Evolutionary conservation across 768 basidiomycete species (phyloP).

Genomic region (Boletus rubroflammeus): DNA sequence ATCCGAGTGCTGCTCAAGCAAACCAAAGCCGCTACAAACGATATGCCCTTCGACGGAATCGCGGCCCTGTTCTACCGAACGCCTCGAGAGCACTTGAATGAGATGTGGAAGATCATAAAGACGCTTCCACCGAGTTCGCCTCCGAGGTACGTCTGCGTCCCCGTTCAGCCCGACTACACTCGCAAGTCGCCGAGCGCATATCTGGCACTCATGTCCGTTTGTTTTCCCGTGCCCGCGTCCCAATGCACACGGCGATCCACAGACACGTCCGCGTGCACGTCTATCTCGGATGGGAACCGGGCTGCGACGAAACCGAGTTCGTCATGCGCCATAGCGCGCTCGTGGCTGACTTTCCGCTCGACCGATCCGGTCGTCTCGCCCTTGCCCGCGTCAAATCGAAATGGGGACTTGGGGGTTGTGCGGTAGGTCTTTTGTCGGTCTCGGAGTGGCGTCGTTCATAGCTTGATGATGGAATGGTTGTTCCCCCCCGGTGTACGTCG

Average conservation of each 20-base stretch:
- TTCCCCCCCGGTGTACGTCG: too few relatives aligned
- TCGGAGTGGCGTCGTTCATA: background rate
- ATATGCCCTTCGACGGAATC: constrained; percentile 12
- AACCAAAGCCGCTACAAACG: background rate
- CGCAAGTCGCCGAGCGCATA: background rate
- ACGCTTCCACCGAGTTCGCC: constrained; percentile 17
- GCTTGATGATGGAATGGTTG: background rate
- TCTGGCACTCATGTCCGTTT: background rate
- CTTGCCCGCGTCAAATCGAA: constrained; percentile 16
- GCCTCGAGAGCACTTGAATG: constrained; percentile 22
- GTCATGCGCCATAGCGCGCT: constrained; percentile 26
- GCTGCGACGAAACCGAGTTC: constrained; percentile 29
- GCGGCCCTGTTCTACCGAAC: constrained; percentile 7
- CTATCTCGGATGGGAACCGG: constrained; percentile 28
- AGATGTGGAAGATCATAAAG: constrained; percentile 23
- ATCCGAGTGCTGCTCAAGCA: background rate
- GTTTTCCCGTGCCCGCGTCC: background rate
- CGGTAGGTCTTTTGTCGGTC: background rate
- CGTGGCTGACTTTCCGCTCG: constrained; percentile 27
- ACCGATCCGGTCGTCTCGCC: constrained; percentile 17
- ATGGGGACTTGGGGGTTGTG: constrained; percentile 26
- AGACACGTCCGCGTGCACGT: constrained; percentile 32
- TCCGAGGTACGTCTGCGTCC: constrained; percentile 8
- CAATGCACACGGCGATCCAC: background rate
- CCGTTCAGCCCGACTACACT: background rate